phyloP scores from a whole-genome alignment of 306 rosid species.

The Acacia crassicarpa region DNA sequence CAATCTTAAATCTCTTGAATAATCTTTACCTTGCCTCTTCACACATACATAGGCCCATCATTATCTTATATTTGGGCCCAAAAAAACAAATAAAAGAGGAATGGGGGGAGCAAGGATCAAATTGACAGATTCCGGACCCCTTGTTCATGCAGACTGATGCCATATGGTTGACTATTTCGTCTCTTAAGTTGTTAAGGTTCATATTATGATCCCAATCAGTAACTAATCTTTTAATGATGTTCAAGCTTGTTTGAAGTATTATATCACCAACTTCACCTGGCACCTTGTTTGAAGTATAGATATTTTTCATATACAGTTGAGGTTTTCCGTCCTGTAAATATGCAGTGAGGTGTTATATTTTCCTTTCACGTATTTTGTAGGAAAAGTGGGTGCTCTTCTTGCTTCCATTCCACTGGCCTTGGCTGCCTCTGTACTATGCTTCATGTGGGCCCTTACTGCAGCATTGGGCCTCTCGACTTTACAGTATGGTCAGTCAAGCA shows the following conservation, averaged over 20 bases:
- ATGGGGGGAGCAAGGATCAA: background rate
- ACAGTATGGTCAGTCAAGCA: slow-evolving; percentile 71
- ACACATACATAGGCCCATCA: background rate
- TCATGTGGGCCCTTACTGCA: slow-evolving; percentile 85
- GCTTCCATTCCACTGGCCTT: slow-evolving; percentile 90
- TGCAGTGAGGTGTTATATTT: background rate
- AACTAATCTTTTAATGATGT: background rate
- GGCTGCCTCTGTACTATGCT: slow-evolving; percentile 87
- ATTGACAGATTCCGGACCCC: background rate
- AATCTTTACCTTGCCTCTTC: background rate
- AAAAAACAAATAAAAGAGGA: background rate
- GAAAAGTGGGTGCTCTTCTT: slow-evolving; percentile 94
- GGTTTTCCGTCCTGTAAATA: background rate
- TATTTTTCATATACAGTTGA: background rate
- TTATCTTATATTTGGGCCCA: background rate
- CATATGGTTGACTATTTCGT: background rate
- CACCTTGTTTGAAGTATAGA: slow-evolving; percentile 3
- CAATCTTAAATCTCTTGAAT: background rate
- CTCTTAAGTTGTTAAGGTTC: background rate
- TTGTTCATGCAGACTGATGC: background rate
- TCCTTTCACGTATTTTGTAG: slow-evolving; percentile 37
- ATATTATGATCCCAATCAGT: background rate
- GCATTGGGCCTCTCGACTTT: slow-evolving; percentile 78
- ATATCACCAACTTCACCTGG: background rate
- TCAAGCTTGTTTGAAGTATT: slow-evolving; percentile 14